A percentile compares a stretch with the other conserved stretches of the same genome.
phyloP scores from a whole-genome alignment of 345 rosid species.

The Salix caprea region DNA sequence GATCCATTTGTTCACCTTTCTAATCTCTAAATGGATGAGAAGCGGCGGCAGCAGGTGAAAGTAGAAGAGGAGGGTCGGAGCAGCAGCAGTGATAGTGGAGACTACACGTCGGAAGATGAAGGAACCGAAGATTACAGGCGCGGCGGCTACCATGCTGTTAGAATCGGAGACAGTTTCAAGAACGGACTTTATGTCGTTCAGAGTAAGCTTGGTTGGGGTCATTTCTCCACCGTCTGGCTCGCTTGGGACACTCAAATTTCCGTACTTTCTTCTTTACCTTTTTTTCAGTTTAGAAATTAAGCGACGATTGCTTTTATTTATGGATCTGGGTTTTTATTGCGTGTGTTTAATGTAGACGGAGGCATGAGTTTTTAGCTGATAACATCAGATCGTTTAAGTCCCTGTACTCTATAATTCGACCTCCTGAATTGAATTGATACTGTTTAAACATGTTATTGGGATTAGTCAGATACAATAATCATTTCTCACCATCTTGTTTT shows the following conservation, averaged over 20 bases:
- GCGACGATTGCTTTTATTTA: neutral
- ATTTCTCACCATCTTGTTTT: too few species aligned
- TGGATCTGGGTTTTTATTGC: too few species aligned
- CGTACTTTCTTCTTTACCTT: slow-evolving; percentile 22
- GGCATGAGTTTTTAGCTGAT: too few species aligned
- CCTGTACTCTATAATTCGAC: too few species aligned
- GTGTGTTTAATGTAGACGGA: too few species aligned
- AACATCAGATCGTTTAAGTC: too few species aligned
- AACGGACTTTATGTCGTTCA: slow-evolving; percentile 62
- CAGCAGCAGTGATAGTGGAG: slow-evolving; percentile 39
- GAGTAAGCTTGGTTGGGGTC: slow-evolving; percentile 77
- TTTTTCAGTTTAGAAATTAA: too few species aligned
- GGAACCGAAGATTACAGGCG: slow-evolving; percentile 69
- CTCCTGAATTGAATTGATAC: too few species aligned
- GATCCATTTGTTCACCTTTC: too few species aligned
- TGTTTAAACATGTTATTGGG: too few species aligned
- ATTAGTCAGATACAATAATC: too few species aligned
- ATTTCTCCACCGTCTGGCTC: slow-evolving; percentile 85
- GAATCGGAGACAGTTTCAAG: slow-evolving; percentile 58
- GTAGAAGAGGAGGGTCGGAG: slow-evolving; percentile 35
- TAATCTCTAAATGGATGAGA: slow-evolving; percentile 27
- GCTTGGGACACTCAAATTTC: slow-evolving; percentile 58
- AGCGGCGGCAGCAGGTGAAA: slow-evolving; percentile 6
- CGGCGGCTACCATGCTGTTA: slow-evolving; percentile 71
- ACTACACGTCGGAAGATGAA: slow-evolving; percentile 66